phyloP scores from a whole-genome alignment of 2,329 filamentous ascomycete genomes.

The Exophiala oligosperma region DNA sequence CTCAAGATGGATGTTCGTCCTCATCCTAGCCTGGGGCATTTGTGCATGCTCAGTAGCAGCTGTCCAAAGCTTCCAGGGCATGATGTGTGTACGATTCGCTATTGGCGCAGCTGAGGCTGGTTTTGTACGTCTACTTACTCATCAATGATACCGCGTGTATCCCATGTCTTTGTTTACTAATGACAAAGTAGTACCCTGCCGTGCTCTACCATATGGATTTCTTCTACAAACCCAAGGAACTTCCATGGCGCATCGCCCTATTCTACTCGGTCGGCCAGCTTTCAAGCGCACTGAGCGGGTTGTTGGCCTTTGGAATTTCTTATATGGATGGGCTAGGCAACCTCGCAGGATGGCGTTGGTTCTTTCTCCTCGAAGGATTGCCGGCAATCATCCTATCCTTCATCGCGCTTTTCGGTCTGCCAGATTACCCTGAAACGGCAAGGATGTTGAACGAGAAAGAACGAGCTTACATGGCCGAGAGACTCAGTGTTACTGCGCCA shows the following conservation, averaged over 20 bases:
- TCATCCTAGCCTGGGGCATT: constrained; percentile 27
- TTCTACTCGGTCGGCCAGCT: constrained; percentile 61
- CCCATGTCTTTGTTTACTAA: too few species aligned
- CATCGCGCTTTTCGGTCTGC: constrained; percentile 22
- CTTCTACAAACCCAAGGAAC: constrained; percentile 64
- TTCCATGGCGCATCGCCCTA: constrained; percentile 57
- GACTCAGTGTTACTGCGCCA: constrained; percentile 29
- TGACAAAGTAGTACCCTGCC: constrained; percentile 46
- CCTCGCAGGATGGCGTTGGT: constrained; percentile 61
- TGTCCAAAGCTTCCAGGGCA: constrained; percentile 22
- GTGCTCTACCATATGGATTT: constrained; percentile 57
- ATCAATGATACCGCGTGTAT: too few species aligned
- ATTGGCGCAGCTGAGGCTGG: constrained; percentile 38
- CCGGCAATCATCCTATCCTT: constrained; percentile 32
- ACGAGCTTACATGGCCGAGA: constrained; percentile 34
- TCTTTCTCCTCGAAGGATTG: constrained; percentile 58
- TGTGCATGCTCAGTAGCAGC: constrained; percentile 22
- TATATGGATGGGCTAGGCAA: constrained; percentile 59
- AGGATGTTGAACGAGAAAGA: constrained; percentile 15
- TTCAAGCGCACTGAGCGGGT: constrained; percentile 60
- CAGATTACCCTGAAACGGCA: constrained; percentile 30
- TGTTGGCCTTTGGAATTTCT: constrained; percentile 59
- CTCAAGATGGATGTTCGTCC: constrained; percentile 22
- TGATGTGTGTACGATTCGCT: constrained; percentile 30
- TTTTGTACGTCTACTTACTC: too few species aligned